Evolutionary conservation across 1,139 yeast genomes (phyloP).

Genomic region (Nakaseomyces bracarensis): DNA sequence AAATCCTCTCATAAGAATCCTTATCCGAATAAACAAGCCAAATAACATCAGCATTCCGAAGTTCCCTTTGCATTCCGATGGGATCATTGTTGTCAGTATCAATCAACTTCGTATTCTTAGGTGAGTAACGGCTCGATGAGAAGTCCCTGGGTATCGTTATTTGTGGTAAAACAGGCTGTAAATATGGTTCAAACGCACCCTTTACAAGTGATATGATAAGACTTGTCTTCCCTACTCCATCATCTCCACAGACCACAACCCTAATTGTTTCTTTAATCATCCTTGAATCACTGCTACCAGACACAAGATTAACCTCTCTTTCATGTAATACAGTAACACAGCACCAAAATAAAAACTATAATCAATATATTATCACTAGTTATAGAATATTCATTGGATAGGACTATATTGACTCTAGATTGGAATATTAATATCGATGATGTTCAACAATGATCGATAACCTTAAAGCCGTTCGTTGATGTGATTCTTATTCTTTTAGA

Average conservation of each 20-base stretch:
- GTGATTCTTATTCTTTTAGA: too few relatives aligned
- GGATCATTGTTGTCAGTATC: slow-evolving; percentile 73
- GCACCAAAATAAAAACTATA: too few relatives aligned
- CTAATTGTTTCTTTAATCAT: slow-evolving; percentile 50
- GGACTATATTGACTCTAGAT: too few relatives aligned
- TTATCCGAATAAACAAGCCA: slow-evolving; percentile 92
- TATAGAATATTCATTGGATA: too few relatives aligned
- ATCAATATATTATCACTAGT: too few relatives aligned
- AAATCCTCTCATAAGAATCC: slow-evolving; percentile 84
- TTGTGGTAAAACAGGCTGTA: slow-evolving; percentile 74
- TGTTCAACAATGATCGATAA: too few relatives aligned
- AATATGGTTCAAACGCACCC: slow-evolving; percentile 65
- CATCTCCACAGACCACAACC: slow-evolving; percentile 94
- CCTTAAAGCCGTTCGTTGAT: too few relatives aligned
- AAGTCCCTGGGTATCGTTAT: slow-evolving; percentile 68
- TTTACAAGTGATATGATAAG: slow-evolving; percentile 72
- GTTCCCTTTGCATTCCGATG: slow-evolving; percentile 54
- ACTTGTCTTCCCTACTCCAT: slow-evolving; percentile 74
- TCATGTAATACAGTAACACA: too few relatives aligned
- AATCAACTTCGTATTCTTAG: slow-evolving; percentile 60
- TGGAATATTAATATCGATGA: too few relatives aligned
- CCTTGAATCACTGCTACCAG: too few relatives aligned
- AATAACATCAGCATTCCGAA: slow-evolving; percentile 80
- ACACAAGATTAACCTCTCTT: not conserved
- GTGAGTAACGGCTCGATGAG: slow-evolving; percentile 49